Evolutionary conservation across 345 rosid genomes (phyloP).

Genomic region (Moringa oleifera): DNA sequence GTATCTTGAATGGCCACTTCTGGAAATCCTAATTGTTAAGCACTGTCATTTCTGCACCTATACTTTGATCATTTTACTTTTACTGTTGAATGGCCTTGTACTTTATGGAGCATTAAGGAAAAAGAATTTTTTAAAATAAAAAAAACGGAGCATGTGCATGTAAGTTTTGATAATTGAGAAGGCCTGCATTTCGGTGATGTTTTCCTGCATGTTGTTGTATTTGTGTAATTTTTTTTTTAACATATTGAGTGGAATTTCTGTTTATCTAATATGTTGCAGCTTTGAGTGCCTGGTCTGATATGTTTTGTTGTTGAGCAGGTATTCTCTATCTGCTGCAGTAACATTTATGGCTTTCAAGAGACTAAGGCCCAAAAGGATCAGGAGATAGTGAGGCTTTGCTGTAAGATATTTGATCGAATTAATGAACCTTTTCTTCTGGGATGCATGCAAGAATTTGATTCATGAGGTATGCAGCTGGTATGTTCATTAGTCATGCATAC

Average conservation of each 20-base stretch:
- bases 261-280: neutral
- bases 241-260: neutral
- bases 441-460: neutral
- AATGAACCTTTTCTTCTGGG: too few species aligned
- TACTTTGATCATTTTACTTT: too few species aligned
- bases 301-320: slow-evolving; percentile 42
- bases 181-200: neutral
- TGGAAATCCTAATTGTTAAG: neutral
- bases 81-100: too few species aligned
- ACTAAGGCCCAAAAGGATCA: slow-evolving; percentile 38
- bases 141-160: neutral
- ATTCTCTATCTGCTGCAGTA: slow-evolving; percentile 87
- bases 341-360: slow-evolving; percentile 92
- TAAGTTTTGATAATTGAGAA: neutral
- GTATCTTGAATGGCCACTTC: neutral
- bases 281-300: neutral
- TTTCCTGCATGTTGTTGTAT: neutral
- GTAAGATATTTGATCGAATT: neutral
- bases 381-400: slow-evolving; percentile 33
- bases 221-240: neutral
- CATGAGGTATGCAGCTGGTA: neutral
- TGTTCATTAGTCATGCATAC: neutral
- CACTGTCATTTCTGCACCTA: neutral
- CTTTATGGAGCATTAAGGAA: neutral
- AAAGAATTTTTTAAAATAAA: too few species aligned